Conservation (phyloP, 2,329 filamentous ascomycete genomes). For the Pseudocercospora musae region DNA sequence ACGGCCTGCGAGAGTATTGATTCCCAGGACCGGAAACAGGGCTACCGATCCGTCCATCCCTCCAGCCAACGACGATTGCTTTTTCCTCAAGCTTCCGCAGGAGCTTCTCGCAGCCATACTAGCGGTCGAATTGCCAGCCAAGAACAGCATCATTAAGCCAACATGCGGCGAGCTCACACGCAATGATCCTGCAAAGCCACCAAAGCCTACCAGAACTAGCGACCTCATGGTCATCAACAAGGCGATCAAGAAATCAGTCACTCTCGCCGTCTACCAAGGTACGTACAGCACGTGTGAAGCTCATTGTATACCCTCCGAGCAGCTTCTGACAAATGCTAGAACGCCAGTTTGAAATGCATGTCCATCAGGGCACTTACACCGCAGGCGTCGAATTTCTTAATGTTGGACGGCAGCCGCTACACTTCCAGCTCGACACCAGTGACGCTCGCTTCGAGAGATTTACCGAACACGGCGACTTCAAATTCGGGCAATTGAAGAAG, state of each 20-base stretch:
- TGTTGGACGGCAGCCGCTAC: slow-evolving; percentile 31
- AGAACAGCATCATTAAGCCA: slow-evolving; percentile 15
- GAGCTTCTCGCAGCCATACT: slow-evolving; percentile 27
- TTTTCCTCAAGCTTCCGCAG: slow-evolving; percentile 12
- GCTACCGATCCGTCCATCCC: slow-evolving; percentile 12
- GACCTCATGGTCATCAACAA: slow-evolving; percentile 30
- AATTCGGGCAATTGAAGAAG: slow-evolving; percentile 31
- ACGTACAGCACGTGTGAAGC: not conserved
- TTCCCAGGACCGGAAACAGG: not conserved
- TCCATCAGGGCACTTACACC: slow-evolving; percentile 27
- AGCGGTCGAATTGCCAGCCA: slow-evolving; percentile 14
- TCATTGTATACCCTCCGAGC: not conserved
- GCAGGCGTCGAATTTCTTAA: slow-evolving; percentile 34
- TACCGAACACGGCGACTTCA: slow-evolving; percentile 23
- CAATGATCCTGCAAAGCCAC: slow-evolving; percentile 4
- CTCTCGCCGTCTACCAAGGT: slow-evolving; percentile 24
- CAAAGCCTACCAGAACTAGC: slow-evolving; percentile 19
- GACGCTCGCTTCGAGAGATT: slow-evolving; percentile 32
- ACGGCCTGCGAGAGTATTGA: not conserved
- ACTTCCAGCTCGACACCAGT: slow-evolving; percentile 23
- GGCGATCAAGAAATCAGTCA: slow-evolving; percentile 22
- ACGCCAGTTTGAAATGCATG: slow-evolving; percentile 30
- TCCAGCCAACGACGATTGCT: not conserved
- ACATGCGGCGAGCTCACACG: slow-evolving; percentile 8
- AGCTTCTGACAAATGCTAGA: slow-evolving; percentile 13